A percentile compares a stretch with the other conserved stretches of the same genome.
These are phyloP conservation scores for Fusarium sp. DNA, from an alignment of 2,329 filamentous ascomycete genomes.

Conservation along the genomic window DNA sequence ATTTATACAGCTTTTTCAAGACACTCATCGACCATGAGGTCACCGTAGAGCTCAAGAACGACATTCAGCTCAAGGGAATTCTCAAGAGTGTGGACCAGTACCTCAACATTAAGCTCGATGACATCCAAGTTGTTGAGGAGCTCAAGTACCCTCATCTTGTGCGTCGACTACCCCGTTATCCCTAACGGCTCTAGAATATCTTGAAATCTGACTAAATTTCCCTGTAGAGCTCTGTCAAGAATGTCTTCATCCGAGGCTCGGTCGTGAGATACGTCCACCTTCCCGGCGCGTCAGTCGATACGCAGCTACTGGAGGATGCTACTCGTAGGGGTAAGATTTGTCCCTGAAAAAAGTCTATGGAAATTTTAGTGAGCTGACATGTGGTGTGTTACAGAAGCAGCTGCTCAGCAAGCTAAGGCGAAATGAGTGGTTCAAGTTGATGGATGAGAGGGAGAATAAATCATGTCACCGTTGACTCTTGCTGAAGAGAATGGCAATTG, in stretches of 20 bases:
- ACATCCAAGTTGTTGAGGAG: slow-evolving; percentile 92
- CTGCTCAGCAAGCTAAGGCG: slow-evolving; percentile 67
- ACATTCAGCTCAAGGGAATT: slow-evolving; percentile 94
- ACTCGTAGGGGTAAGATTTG: slow-evolving; percentile 78
- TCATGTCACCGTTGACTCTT: slow-evolving; percentile 7
- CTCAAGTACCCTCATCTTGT: slow-evolving; percentile 94
- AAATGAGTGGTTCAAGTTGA: slow-evolving; percentile 52
- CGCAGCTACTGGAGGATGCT: slow-evolving; percentile 88
- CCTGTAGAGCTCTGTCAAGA: slow-evolving; percentile 80
- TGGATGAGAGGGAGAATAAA: slow-evolving; percentile 6
- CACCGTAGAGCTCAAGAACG: slow-evolving; percentile 99
- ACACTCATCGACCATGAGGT: slow-evolving; percentile 97
- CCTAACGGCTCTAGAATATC: not conserved
- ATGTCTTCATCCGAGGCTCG: slow-evolving; percentile 93
- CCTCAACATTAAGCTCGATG: slow-evolving; percentile 98
- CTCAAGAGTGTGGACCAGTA: slow-evolving; percentile 99
- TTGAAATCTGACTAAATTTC: not conserved
- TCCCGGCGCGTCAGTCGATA: slow-evolving; percentile 83
- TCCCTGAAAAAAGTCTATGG: not conserved
- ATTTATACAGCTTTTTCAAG: slow-evolving; percentile 85
- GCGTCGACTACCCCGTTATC: slow-evolving; percentile 37
- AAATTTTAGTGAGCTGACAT: slow-evolving; percentile 7
- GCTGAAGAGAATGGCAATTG: slow-evolving; percentile 21
- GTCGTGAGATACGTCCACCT: slow-evolving; percentile 94
- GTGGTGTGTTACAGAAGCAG: slow-evolving; percentile 58